A percentile compares a stretch with the other conserved stretches of the same genome.
Conservation (phyloP, 2,329 filamentous ascomycete species). For the Amphichorda felina region DNA sequence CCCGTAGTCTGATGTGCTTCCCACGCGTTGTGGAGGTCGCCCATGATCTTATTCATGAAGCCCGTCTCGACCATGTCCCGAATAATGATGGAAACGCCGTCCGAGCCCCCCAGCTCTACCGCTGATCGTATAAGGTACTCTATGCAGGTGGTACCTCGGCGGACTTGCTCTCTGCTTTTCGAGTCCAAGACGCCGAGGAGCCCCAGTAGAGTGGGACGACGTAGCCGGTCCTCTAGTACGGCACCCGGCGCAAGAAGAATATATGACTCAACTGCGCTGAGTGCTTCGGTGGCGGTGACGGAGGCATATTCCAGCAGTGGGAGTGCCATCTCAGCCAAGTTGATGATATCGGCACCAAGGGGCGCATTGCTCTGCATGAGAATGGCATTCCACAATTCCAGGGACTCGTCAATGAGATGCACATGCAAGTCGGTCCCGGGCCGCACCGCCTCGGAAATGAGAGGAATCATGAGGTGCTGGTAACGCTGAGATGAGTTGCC, state of each 20-base stretch:
- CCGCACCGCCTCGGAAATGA: constrained; percentile 70
- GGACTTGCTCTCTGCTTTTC: constrained; percentile 44
- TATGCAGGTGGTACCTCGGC: constrained; percentile 46
- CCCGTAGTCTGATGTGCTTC: constrained; percentile 73
- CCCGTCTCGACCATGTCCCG: constrained; percentile 53
- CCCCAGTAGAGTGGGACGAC: constrained; percentile 34
- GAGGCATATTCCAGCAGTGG: constrained; percentile 56
- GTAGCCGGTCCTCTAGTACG: constrained; percentile 45
- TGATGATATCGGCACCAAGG: constrained; percentile 47
- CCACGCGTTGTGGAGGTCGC: constrained; percentile 55
- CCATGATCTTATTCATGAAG: constrained; percentile 51
- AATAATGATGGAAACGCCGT: constrained; percentile 50
- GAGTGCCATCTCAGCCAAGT: constrained; percentile 50
- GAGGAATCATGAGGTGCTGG: constrained; percentile 67
- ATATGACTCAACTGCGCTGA: constrained; percentile 59
- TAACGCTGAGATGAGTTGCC: constrained; percentile 66
- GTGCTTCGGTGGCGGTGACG: constrained; percentile 47
- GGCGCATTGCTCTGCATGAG: constrained; percentile 53
- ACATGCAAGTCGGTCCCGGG: constrained; percentile 63
- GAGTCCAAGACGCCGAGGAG: constrained; percentile 37
- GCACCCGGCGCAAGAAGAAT: constrained; percentile 58
- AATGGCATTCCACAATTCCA: constrained; percentile 80
- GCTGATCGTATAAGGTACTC: constrained; percentile 55
- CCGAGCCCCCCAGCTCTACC: constrained; percentile 46
- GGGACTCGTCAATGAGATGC: constrained; percentile 81